Evolutionary conservation across 305 asterid species (phyloP).

Genomic region (Fraxinus paxiana): DNA sequence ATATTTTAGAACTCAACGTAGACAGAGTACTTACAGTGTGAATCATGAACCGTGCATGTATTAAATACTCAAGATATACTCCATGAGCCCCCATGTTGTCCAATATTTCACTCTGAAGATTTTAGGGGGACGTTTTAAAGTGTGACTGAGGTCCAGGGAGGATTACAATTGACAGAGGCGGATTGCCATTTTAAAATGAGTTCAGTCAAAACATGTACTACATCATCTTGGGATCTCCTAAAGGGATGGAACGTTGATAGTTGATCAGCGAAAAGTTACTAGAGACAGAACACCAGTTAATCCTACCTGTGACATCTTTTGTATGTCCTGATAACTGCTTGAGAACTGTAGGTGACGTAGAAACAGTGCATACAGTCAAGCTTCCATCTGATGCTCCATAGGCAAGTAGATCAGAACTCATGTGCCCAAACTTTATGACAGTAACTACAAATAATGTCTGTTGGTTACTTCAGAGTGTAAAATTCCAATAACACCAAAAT

Average conservation of each 20-base stretch:
- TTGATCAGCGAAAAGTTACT: constrained; percentile 18
- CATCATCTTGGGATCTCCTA: not conserved
- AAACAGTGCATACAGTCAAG: constrained; percentile 72
- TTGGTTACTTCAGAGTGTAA: constrained; percentile 22
- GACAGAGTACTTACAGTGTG: constrained; percentile 6
- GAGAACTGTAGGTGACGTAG: constrained; percentile 63
- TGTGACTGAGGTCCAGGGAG: not conserved
- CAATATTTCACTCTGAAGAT: not conserved
- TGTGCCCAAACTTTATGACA: constrained; percentile 87
- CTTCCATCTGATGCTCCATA: constrained; percentile 98
- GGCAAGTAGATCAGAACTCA: constrained; percentile 93
- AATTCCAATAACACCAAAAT: not conserved
- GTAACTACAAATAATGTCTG: constrained; percentile 50
- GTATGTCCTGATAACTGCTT: constrained; percentile 78
- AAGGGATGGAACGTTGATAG: not conserved
- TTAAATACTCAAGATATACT: not conserved
- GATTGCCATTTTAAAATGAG: not conserved
- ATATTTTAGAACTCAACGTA: constrained; percentile 21
- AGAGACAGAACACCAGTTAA: constrained; percentile 54
- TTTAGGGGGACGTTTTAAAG: not conserved
- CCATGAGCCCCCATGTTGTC: not conserved
- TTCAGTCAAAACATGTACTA: not conserved
- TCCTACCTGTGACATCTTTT: constrained; percentile 97
- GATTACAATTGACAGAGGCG: not conserved
- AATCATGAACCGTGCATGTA: not conserved